Evolutionary conservation across 805 yeast species (phyloP), one percentile per base, ranked within the genome.

Genomic region (Pichia manshurica): DNA sequence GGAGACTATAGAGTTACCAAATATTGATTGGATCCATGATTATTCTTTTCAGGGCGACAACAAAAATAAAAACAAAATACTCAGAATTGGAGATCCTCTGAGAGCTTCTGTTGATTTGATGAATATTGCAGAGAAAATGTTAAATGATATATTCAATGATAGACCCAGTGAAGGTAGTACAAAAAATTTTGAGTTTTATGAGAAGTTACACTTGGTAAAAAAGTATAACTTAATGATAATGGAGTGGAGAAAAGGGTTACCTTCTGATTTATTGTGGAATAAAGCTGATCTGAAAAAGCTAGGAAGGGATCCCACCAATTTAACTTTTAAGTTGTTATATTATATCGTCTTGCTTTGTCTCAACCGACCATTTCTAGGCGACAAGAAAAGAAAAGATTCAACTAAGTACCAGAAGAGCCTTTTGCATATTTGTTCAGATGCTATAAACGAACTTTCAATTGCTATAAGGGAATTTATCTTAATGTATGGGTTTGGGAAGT

Each of bases 21-120:
- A 78, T 55, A 67, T 79, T 46, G 77, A 73, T 45, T 77, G 83
- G 71, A 79, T 81, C n/a, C 78, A 75, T 49, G 83, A 79, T 32
- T 81, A 52, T 71, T 57, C 68, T 74, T 47, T 79, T 69, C 56
- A 57, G 43, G 39, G 38, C 8, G 39, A 63, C 50, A 39, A 45
- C 42, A 53, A 49, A 37, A 57, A 55, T 45, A 50, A 53, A n/a
- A 66, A 12, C 8, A 43, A 35, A 17, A 20, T 25, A 25, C n/a
- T 53, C 25, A 49, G 71, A 52, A 69, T 74, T 31, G 70, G 75
- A 4, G 67, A 66, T 47, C 78, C 79, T 0, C 54, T 75, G 36
- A 69, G 66, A 42, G 68, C 69, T 42, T 63, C 72, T 33, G 70
- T 74, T 35, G 69, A 67, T 44, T 60, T 75, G 23, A 70, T 71